Evolutionary conservation across 2,329 filamentous ascomycete species (phyloP), one percentile per base, ranked within the genome.

Genomic region (Aaosphaeria pasadenensis): DNA sequence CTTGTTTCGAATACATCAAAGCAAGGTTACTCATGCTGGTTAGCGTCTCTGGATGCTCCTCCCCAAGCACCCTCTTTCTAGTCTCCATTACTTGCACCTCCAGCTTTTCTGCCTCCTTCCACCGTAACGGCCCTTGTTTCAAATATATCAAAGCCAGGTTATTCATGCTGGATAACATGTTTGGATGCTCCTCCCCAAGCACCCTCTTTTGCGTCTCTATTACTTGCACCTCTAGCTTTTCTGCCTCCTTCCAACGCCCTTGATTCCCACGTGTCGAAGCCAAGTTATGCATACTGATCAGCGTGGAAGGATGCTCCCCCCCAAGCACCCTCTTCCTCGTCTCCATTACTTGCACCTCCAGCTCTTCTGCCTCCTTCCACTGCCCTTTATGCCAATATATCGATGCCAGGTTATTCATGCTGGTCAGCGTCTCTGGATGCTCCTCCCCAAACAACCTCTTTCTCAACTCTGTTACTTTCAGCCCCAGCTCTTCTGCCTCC

Each of bases 371-470:
- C 7, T 28, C 41, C 24, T 43, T 31, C 36, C 43, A 46, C 30
- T 29, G 30, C 11, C 43, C 47, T 35, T 17, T 7, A 28, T 46
- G 24, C 5, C 30, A 36, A 30, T 48, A 48, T 44, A 42, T 46
- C 41, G 24, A 31, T 7, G 41, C 41, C 41, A 43, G 17, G 7
- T 43, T 31, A 43, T 43, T 30, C 41, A 43, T 43, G 28, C 41
- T 43, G 9, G 41, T 31, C 41, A 43, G 41, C 41, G 41, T 43
- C 7, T 31, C 41, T 29, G 41, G 41, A 31, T 43, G 41, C 17
- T 43, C 28, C 7, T 43, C 29, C 7, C 41, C 41, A 29, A 43
- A 7, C 17, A 31, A 7, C 41, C 17, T 31, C 29, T 31, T 31
- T 30, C 41, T 43, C 17, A 30, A 7, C 11, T 28, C 29, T 17